Conservation (phyloP, 768 basidiomycete genomes). For the Cubamyces sp. region DNA sequence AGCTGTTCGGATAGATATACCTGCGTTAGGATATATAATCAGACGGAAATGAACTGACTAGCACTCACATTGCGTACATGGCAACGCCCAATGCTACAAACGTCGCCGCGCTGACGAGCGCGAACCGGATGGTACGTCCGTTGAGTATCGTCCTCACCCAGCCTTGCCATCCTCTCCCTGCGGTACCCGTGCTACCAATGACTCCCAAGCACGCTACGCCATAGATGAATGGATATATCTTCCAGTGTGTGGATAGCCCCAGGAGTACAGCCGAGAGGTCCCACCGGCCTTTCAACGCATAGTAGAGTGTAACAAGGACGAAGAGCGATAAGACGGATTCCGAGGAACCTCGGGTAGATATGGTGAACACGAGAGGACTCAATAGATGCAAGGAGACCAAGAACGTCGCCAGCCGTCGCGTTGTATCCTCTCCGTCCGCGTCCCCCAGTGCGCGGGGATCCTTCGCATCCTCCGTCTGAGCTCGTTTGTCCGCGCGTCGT, state of each 20-base stretch:
- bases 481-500: background rate
- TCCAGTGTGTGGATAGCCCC: constrained; percentile 91
- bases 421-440: background rate
- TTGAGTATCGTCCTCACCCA: constrained; percentile 51
- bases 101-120: constrained; percentile 65
- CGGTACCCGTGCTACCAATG: constrained; percentile 37
- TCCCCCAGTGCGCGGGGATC: background rate
- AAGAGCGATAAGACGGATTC: constrained; percentile 85
- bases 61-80: constrained; percentile 77
- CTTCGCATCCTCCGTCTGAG: background rate
- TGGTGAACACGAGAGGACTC: constrained; percentile 93
- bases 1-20: constrained; percentile 52
- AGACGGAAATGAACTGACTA: background rate
- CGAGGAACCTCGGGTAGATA: constrained; percentile 96
- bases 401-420: constrained; percentile 48
- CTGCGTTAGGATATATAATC: background rate
- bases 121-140: constrained; percentile 63
- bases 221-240: constrained; percentile 95
- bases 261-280: constrained; percentile 69
- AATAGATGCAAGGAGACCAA: constrained; percentile 78
- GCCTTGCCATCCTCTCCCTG: constrained; percentile 28
- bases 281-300: constrained; percentile 62
- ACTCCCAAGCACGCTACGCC: constrained; percentile 74
- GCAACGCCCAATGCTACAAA: constrained; percentile 62
- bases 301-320: constrained; percentile 71